A percentile compares a stretch with the other conserved stretches of the same genome.
These are phyloP conservation scores for Xerophyta viscosa DNA, from an alignment of 106 monocot species.

Conservation along the genomic window DNA sequence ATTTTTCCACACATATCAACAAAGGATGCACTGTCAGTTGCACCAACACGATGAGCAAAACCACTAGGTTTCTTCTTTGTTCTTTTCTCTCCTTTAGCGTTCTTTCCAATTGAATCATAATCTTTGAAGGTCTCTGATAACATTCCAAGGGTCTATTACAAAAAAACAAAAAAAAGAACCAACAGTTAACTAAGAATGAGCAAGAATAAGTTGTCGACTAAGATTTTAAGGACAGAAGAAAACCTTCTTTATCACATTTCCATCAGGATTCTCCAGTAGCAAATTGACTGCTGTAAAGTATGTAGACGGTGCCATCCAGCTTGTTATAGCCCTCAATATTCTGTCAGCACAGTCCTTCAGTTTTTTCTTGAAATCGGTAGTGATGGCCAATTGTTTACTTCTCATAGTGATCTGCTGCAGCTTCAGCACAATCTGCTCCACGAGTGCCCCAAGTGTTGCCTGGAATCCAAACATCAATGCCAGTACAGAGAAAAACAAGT, in stretches of 20 bases:
- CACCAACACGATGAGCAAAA: constrained; percentile 28
- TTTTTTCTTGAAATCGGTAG: constrained; percentile 17
- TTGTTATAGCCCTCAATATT: constrained; percentile 41
- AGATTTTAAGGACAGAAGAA: not conserved
- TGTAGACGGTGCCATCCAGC: constrained; percentile 52
- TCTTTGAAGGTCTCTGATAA: constrained; percentile 62
- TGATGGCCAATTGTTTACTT: constrained; percentile 22
- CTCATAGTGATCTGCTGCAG: constrained; percentile 26
- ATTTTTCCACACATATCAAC: constrained; percentile 53
- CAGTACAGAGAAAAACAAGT: no score
- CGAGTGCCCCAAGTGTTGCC: constrained; percentile 50
- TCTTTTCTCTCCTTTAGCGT: constrained; percentile 21
- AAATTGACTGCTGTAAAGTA: constrained; percentile 52
- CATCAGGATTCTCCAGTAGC: constrained; percentile 39
- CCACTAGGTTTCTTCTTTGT: constrained; percentile 9
- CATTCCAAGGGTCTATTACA: constrained; percentile 47
- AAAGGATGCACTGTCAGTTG: constrained; percentile 36
- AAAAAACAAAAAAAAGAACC: no score
- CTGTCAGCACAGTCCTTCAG: constrained; percentile 30
- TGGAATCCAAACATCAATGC: constrained; percentile 21
- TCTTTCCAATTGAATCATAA: constrained; percentile 21
- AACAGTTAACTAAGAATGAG: no score
- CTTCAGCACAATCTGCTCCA: constrained; percentile 67
- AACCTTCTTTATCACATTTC: constrained; percentile 67
- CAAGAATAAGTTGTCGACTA: no score